Percentiles rank a stretch among this genome's conserved stretches.
These are phyloP conservation scores for Salvia sclarea DNA, from an alignment of 305 asterid genomes.

Conservation along the genomic window DNA sequence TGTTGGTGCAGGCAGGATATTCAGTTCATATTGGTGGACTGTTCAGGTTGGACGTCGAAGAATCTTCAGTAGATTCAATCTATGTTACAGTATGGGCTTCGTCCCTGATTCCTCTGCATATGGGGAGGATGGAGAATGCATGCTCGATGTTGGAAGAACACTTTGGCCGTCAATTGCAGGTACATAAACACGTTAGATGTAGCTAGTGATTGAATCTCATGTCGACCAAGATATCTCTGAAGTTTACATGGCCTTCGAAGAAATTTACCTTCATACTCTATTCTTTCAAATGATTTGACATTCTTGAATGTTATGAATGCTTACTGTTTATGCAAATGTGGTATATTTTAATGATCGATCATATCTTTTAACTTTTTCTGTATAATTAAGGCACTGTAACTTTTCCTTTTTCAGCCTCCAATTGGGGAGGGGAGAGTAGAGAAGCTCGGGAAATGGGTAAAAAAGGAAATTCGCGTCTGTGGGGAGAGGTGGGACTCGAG, in stretches of 20 bases:
- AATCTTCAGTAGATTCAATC: constrained; percentile 64
- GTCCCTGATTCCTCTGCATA: constrained; percentile 72
- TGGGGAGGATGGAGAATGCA: constrained; percentile 83
- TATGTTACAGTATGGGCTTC: constrained; percentile 94
- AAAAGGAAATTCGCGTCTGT: constrained; percentile 51
- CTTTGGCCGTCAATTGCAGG: constrained; percentile 83
- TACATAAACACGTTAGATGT: constrained; percentile 29
- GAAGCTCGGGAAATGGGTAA: constrained; percentile 82
- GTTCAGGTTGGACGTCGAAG: constrained; percentile 76
- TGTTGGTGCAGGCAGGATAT: constrained; percentile 63
- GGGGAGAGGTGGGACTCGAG: constrained; percentile 77
- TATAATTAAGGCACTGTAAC: neutral
- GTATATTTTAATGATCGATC: neutral
- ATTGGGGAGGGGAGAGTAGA: constrained; percentile 62
- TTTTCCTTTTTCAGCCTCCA: constrained; percentile 65
- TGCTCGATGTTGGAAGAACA: constrained; percentile 65
- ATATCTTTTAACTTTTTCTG: neutral
- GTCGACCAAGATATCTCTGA: neutral
- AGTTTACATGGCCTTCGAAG: neutral
- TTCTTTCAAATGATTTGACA: neutral
- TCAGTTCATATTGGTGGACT: constrained; percentile 87
- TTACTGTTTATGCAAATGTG: neutral
- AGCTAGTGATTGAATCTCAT: neutral
- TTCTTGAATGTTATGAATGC: neutral
- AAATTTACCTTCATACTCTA: neutral